Base-by-base conservation (phyloP, 177 flowering plant genomes). In the Vitis hybrid region DNA sequence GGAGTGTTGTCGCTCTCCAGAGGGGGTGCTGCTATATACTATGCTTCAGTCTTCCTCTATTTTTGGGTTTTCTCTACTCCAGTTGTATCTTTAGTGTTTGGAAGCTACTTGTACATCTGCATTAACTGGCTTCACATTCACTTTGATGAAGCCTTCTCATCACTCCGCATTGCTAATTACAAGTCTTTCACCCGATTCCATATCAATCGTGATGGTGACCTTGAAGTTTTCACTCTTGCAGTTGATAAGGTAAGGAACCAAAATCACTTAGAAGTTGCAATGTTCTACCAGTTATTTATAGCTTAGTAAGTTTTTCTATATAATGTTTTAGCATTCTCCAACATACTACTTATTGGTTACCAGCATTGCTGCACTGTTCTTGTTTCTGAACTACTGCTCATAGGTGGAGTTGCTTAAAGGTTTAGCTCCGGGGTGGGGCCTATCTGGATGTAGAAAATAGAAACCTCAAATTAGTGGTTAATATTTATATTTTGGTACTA, bases 11-110 rank as follows among this genome's bases (percentile, higher is more conserved):
- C 97, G 8, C 84, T 94, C 58, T 89, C 98, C 19, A 83, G 98
- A 62, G 92, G 89, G 10, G 89, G 87, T 59, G 93, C 92, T 29
- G 73, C 76, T 33, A 89, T 90, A 66, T 96, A 96, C 69, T 94
- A 96, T 77, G 91, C 91, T 49, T 87, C 97, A 0, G 88, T 94
- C 63, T 96, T 96, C 82, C 93, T 96, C 49, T 96, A 90, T 64
- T 96, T 89, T 67, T 96, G 99, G 99, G 93, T 94, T 63, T 94
- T 96, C 74, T 96, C 99, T 21, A 96, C 99, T 56, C 99, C 99
- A 0, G 90, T 96, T 51, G 98, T 94, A 48, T 96, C 99, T 15
- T 76, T 96, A 77, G 87, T 96, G 68, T 91, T 96, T 68, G 99
- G 99, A 65, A 88, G 96, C 86, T 96, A 94, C 81, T 83, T 96